phyloP scores from a whole-genome alignment of 2,329 filamentous ascomycete species.

The Pyrenochaeta sp. region DNA sequence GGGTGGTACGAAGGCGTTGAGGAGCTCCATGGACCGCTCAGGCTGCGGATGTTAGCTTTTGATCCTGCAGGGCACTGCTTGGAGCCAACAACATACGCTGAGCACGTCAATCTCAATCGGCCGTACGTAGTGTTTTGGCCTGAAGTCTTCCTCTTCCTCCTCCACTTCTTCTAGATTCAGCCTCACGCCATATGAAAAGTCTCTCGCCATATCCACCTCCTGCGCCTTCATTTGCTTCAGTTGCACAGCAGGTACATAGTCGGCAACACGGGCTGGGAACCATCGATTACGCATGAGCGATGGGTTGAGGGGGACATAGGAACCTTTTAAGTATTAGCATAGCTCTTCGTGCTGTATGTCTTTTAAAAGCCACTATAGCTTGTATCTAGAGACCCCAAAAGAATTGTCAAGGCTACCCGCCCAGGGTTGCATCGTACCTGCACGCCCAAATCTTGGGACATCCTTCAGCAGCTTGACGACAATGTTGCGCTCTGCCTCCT shows the following conservation, averaged over 20 bases:
- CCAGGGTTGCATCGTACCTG: slow-evolving; percentile 34
- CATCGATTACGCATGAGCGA: slow-evolving; percentile 65
- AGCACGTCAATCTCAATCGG: slow-evolving; percentile 53
- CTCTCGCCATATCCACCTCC: slow-evolving; percentile 56
- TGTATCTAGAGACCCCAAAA: not conserved
- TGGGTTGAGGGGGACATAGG: slow-evolving; percentile 60
- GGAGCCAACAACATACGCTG: slow-evolving; percentile 39
- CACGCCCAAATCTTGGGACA: slow-evolving; percentile 60
- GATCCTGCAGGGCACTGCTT: too few relatives aligned
- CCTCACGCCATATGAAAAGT: slow-evolving; percentile 55
- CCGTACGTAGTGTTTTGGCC: slow-evolving; percentile 40
- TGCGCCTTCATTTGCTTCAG: slow-evolving; percentile 56
- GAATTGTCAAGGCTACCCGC: not conserved
- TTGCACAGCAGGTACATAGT: slow-evolving; percentile 60
- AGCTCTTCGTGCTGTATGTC: not conserved
- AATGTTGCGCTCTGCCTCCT: slow-evolving; percentile 52
- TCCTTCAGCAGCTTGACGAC: slow-evolving; percentile 62
- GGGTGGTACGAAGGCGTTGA: slow-evolving; percentile 58
- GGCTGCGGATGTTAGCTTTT: slow-evolving; percentile 45
- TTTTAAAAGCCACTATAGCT: slow-evolving; percentile 2
- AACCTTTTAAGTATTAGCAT: slow-evolving; percentile 51
- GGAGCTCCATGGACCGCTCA: slow-evolving; percentile 55
- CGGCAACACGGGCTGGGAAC: slow-evolving; percentile 61
- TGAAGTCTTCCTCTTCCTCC: slow-evolving; percentile 29
- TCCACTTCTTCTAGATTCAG: slow-evolving; percentile 39